Evolutionary conservation across 2,329 filamentous ascomycete species (phyloP), one percentile per base, ranked within the genome.

Genomic region (Arthrobotrys conoides): DNA sequence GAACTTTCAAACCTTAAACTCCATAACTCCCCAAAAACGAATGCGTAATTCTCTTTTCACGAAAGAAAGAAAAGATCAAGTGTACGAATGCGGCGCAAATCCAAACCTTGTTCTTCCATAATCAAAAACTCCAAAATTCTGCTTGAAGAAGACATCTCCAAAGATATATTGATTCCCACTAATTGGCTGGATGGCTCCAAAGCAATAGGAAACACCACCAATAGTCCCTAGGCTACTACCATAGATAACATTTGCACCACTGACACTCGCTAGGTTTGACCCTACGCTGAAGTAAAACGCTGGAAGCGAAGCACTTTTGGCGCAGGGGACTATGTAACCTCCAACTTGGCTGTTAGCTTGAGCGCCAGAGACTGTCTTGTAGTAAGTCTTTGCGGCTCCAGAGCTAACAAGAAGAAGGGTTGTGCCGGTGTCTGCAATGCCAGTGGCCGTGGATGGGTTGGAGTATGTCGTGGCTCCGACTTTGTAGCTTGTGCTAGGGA

Each of bases 51-150:
- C 14, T 4, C 12, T 10, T 12, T 1, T 36, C 14, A 5, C 1
- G 3, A 46, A 46, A 20, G 3, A 46, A 46, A 20, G n/a, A 20
- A 20, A 18, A 33, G 20, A 12, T 59, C n/a, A 61, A 4, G 57
- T n/a, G 36, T 70, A 76, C 33, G 16, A 53, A 41, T 72, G 75
- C 8, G 75, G 75, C 4, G 75, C 73, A 55, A 79, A 80, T 88
- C 91, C 92, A 81, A 94, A 89, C 61, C 88, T 88, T 48, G 84
- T 85, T 80, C 89, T 83, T 79, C 94, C 93, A 64, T 89, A 89
- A 83, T 97, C 94, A 83, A 96, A 97, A 24, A 96, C 91, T 0
- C 90, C 87, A 83, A 97, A 97, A 16, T 97, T 93, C 81, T 96
- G 97, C 86, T 96, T 97, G 80, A 97, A 85, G 82, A 97, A 97